phyloP scores from a whole-genome alignment of 2,329 filamentous ascomycete genomes.

The Hypoxylon sp. region DNA sequence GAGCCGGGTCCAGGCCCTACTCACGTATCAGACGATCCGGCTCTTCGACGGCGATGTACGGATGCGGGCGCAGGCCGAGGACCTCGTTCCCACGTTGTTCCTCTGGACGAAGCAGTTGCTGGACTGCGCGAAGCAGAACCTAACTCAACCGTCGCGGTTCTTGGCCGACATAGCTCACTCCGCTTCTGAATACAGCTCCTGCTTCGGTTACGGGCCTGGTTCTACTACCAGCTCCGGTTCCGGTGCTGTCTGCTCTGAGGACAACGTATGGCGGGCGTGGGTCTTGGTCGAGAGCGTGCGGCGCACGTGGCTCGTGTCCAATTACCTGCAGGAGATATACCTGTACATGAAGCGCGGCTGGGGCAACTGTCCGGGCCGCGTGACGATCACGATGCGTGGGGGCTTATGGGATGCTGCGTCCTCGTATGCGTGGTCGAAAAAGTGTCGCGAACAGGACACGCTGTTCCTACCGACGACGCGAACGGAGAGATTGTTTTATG shows the following conservation, averaged over 20 bases:
- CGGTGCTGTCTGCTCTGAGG: constrained; percentile 2
- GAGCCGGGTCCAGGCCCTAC: constrained; percentile 48
- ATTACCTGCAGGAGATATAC: constrained; percentile 48
- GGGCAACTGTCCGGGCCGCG: constrained; percentile 50
- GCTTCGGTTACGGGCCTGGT: not conserved
- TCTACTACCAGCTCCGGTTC: not conserved
- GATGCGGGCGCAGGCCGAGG: constrained; percentile 54
- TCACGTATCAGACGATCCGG: constrained; percentile 55
- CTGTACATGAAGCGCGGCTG: constrained; percentile 49
- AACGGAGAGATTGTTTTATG: constrained; percentile 35
- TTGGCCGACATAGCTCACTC: constrained; percentile 20
- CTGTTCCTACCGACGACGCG: constrained; percentile 38
- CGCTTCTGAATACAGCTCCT: not conserved
- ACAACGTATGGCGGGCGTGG: constrained; percentile 50
- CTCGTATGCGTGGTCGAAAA: constrained; percentile 45
- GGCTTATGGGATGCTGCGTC: constrained; percentile 53
- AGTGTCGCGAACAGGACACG: constrained; percentile 33
- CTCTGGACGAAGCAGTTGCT: constrained; percentile 48
- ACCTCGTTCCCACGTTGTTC: constrained; percentile 51
- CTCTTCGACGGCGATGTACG: constrained; percentile 56
- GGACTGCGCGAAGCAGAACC: constrained; percentile 33
- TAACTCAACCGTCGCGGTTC: constrained; percentile 31
- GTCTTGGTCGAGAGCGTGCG: constrained; percentile 53
- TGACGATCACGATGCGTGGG: constrained; percentile 49
- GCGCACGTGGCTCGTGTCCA: constrained; percentile 50